These are phyloP conservation scores for Wickerhamomyces bovis DNA, from an alignment of 805 yeast genomes.

Conservation along the genomic window DNA sequence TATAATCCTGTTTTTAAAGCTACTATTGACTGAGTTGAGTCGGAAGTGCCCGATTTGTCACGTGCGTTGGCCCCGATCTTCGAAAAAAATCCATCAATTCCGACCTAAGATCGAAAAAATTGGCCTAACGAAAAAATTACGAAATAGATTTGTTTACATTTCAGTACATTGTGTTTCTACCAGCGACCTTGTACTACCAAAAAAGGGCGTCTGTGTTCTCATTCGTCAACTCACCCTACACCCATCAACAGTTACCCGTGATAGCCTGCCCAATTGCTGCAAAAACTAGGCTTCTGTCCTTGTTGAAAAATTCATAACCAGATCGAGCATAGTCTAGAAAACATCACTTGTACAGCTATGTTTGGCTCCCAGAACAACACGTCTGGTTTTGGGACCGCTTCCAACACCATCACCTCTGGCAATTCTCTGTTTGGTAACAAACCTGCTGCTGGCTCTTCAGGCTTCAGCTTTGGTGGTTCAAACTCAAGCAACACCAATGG, in stretches of 20 bases:
- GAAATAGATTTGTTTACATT: background rate
- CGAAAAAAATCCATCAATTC: too few species aligned
- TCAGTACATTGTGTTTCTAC: background rate
- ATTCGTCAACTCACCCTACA: background rate
- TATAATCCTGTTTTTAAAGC: background rate
- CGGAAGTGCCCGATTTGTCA: background rate
- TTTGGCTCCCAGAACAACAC: slow-evolving; percentile 12
- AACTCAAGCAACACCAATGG: slow-evolving; percentile 11
- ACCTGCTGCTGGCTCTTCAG: slow-evolving; percentile 3
- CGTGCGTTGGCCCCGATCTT: too few species aligned
- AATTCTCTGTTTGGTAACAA: slow-evolving; percentile 10
- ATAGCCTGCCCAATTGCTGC: background rate
- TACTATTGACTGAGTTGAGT: background rate
- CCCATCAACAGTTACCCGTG: background rate
- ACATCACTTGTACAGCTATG: slow-evolving; percentile 2
- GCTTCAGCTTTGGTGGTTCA: slow-evolving; percentile 2
- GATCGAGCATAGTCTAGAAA: background rate
- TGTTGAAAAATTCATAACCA: background rate
- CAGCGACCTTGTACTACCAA: background rate
- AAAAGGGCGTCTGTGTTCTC: background rate
- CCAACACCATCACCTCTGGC: background rate
- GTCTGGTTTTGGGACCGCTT: slow-evolving; percentile 13
- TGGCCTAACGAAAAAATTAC: background rate
- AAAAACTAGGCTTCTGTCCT: background rate
- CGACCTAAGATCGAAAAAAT: background rate